Conservation (phyloP, 2,329 filamentous ascomycete genomes). For the Neofusicoccum kwambonambiense region DNA sequence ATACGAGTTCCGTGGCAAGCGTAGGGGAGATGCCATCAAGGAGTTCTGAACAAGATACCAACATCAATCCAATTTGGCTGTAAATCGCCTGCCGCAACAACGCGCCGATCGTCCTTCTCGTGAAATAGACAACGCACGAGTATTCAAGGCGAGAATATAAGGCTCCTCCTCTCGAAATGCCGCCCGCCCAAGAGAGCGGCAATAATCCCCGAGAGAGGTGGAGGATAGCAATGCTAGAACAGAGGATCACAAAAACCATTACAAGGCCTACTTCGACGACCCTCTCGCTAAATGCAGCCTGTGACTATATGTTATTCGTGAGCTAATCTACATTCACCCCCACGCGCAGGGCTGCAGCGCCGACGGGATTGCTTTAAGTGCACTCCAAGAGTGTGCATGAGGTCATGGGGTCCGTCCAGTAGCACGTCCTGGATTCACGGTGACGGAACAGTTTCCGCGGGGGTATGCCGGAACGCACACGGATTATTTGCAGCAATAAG, state of each 20-base stretch:
- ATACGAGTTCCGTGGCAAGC: slow-evolving; percentile 81
- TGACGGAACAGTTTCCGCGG: not conserved
- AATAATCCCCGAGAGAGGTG: not conserved
- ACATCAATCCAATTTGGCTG: not conserved
- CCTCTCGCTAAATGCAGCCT: no score
- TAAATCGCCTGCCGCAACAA: not conserved
- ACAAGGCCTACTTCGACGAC: not conserved
- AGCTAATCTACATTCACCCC: not conserved
- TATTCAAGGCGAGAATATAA: not conserved
- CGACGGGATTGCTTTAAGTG: not conserved
- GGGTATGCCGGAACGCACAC: not conserved
- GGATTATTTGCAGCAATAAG: slow-evolving; percentile 1
- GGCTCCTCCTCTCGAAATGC: not conserved
- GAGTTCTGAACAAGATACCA: slow-evolving; percentile 62
- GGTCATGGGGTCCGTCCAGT: not conserved
- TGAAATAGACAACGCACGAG: not conserved
- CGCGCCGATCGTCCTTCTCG: not conserved
- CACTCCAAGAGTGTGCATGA: not conserved
- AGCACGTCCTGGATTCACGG: not conserved
- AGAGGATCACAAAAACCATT: not conserved
- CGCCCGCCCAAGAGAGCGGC: not conserved
- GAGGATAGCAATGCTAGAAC: not conserved
- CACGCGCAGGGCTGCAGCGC: not conserved
- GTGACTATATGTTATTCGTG: slow-evolving; percentile 4
- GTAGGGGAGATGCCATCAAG: slow-evolving; percentile 76